These are phyloP conservation scores for Cornus florida DNA, from an alignment of 148 eudicot genomes.

Conservation along the genomic window DNA sequence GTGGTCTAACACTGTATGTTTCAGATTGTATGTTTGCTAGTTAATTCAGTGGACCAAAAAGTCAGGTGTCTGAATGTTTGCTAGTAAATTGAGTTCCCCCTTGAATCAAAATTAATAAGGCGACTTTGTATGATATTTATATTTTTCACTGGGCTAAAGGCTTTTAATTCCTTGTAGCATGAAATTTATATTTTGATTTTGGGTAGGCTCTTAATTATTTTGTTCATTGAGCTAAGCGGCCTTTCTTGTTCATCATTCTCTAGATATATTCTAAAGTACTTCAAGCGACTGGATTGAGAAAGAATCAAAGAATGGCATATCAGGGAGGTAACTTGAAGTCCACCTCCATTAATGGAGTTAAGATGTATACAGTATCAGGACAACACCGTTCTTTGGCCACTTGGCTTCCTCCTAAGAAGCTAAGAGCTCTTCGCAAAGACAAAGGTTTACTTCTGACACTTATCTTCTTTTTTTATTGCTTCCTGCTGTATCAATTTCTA, in stretches of 20 bases:
- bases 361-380: conserved; percentile 58
- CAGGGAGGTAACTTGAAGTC: conserved; percentile 74
- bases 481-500: background rate
- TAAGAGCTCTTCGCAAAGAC: conserved; percentile 72
- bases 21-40: too few species aligned
- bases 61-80: too few species aligned
- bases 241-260: background rate
- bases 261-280: too few species aligned
- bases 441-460: conserved; percentile 31
- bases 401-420: conserved; percentile 80
- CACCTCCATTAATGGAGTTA: conserved; percentile 82
- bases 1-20: too few species aligned
- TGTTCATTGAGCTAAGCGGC: background rate
- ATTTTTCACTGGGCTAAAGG: too few species aligned
- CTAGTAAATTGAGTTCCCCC: too few species aligned
- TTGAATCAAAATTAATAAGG: too few species aligned
- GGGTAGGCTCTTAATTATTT: too few species aligned
- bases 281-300: background rate
- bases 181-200: too few species aligned
- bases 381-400: conserved; percentile 66
- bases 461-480: background rate
- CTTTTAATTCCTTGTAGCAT: too few species aligned
- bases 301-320: conserved; percentile 40
- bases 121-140: too few species aligned
- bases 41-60: too few species aligned